These are phyloP conservation scores for Darksidea phi DNA, from an alignment of 495 filamentous ascomycete genomes.

Conservation along the genomic window DNA sequence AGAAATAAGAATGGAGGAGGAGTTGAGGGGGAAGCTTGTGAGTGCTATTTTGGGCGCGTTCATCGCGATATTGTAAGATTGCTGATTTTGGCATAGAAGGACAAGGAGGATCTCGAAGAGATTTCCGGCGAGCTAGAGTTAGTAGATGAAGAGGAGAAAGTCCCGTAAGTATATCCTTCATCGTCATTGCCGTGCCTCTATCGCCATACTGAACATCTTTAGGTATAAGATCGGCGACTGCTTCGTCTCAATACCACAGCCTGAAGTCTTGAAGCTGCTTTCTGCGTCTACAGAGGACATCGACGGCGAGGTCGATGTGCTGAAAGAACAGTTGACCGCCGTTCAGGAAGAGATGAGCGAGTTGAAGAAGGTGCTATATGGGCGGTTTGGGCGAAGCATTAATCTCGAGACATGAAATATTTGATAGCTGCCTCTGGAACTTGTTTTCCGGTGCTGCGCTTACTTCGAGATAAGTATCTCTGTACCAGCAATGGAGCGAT, in stretches of 20 bases:
- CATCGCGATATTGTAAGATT: neutral
- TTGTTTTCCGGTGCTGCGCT: neutral
- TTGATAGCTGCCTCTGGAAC: neutral
- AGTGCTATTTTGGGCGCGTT: slow-evolving; percentile 32
- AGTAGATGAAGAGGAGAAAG: slow-evolving; percentile 88
- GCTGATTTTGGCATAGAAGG: slow-evolving; percentile 62
- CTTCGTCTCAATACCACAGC: slow-evolving; percentile 80
- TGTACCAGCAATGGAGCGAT: too few relatives aligned
- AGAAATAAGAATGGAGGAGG: slow-evolving; percentile 72
- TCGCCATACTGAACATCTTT: slow-evolving; percentile 12
- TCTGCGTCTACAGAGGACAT: slow-evolving; percentile 66
- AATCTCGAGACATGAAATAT: slow-evolving; percentile 78
- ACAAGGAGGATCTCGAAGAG: slow-evolving; percentile 96
- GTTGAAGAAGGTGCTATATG: slow-evolving; percentile 88
- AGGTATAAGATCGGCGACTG: slow-evolving; percentile 97
- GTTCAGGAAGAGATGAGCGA: slow-evolving; percentile 81
- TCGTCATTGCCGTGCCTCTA: slow-evolving; percentile 2
- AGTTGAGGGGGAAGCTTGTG: slow-evolving; percentile 80
- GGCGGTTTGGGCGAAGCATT: slow-evolving; percentile 89
- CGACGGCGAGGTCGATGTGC: slow-evolving; percentile 67
- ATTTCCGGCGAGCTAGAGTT: slow-evolving; percentile 87
- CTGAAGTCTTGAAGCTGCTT: slow-evolving; percentile 82
- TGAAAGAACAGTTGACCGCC: slow-evolving; percentile 72
- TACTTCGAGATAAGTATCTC: too few relatives aligned
- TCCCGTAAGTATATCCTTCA: slow-evolving; percentile 63